Evolutionary conservation across 441 rosid species (phyloP).

Genomic region (Metrosideros polymorpha): DNA sequence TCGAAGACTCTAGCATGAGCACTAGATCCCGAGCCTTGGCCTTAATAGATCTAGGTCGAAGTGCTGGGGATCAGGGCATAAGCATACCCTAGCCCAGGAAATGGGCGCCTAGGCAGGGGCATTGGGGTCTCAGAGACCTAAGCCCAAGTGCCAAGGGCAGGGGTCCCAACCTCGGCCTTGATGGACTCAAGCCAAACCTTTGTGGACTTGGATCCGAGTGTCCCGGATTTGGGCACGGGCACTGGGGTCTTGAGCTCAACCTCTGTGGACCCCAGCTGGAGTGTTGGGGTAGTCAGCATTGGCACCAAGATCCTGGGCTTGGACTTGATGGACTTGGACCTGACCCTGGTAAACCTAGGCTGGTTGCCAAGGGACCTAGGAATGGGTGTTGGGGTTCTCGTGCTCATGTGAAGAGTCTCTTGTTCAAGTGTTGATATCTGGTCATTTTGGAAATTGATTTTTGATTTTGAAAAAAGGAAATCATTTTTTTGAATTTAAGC

Average conservation of each 20-base stretch:
- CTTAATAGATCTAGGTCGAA: fast-evolving
- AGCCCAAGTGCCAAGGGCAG: not conserved
- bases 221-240: not conserved
- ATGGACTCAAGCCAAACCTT: not conserved
- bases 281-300: not conserved
- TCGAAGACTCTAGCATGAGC: not conserved
- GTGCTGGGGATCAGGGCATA: not conserved
- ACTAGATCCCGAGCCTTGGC: not conserved
- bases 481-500: not conserved
- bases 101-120: fast-evolving
- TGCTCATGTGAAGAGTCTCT: not conserved
- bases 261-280: not conserved
- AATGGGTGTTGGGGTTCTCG: fast-evolving
- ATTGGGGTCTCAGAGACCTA: not conserved
- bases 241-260: not conserved
- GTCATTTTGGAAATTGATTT: not conserved
- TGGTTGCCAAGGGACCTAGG: not conserved
- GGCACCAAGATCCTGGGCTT: not conserved
- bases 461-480: not conserved
- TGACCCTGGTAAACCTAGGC: not conserved
- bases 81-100: too few species aligned
- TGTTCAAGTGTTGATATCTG: not conserved
- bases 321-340: not conserved
- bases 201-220: not conserved
- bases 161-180: fast-evolving